A percentile compares a stretch with the other conserved stretches of the same genome.
Evolutionary conservation across 225 moss, liverwort and hornwort species (phyloP).

Genomic region (Anthoceros angustus): DNA sequence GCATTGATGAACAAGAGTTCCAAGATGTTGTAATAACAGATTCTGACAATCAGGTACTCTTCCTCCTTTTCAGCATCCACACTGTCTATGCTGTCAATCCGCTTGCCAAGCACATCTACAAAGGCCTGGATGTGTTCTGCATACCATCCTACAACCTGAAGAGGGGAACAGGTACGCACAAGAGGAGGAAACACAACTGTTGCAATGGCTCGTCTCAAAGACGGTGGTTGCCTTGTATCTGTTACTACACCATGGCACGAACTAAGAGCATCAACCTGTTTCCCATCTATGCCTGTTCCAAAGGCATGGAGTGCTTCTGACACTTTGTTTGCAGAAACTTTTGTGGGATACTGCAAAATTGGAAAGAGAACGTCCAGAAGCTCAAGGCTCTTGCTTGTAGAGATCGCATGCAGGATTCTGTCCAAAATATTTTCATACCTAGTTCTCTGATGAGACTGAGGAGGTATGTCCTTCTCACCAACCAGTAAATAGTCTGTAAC

Average conservation of each 20-base stretch:
- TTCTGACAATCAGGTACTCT: slow-evolving; percentile 48
- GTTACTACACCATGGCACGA: slow-evolving; percentile 44
- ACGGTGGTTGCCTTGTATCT: slow-evolving; percentile 38
- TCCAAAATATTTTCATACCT: slow-evolving; percentile 49
- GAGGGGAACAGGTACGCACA: slow-evolving; percentile 31
- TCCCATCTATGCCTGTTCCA: slow-evolving; percentile 30
- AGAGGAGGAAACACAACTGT: slow-evolving; percentile 46
- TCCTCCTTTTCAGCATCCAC: slow-evolving; percentile 44
- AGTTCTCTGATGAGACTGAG: slow-evolving; percentile 56
- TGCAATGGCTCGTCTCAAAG: slow-evolving; percentile 42
- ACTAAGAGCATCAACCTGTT: slow-evolving; percentile 38
- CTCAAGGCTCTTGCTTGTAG: slow-evolving; percentile 47
- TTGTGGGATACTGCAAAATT: slow-evolving; percentile 51
- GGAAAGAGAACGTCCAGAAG: slow-evolving; percentile 74
- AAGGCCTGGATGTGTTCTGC: slow-evolving; percentile 31
- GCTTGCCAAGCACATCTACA: slow-evolving; percentile 25
- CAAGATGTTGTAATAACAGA: slow-evolving; percentile 54
- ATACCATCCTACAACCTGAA: slow-evolving; percentile 60
- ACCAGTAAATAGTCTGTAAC: slow-evolving; percentile 61
- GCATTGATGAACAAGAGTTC: slow-evolving; percentile 48
- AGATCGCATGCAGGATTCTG: slow-evolving; percentile 40
- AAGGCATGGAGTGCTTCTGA: slow-evolving; percentile 36
- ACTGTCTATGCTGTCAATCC: slow-evolving; percentile 13
- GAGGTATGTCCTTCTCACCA: slow-evolving; percentile 47
- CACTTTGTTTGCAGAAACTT: slow-evolving; percentile 25